Conservation (phyloP, 2,329 filamentous ascomycete genomes). For the Phialemonium atrogriseum region DNA sequence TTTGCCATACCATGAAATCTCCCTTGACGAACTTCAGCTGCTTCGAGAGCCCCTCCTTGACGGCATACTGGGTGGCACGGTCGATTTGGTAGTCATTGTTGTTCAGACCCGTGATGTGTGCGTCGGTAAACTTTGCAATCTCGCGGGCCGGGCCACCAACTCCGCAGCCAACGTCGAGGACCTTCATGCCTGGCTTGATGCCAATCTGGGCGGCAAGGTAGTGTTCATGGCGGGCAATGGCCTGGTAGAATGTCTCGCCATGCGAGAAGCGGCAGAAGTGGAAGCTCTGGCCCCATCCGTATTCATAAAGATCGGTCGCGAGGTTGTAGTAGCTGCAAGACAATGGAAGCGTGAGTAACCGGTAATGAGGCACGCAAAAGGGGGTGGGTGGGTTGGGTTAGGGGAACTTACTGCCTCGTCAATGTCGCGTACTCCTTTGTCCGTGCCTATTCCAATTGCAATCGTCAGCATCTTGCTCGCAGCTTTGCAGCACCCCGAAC, state of each 20-base stretch:
- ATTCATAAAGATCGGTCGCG: slow-evolving; percentile 93
- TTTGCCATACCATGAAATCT: slow-evolving; percentile 82
- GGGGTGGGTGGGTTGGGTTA: no score
- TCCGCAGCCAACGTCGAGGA: slow-evolving; percentile 94
- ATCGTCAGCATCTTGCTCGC: no score
- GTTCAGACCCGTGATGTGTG: slow-evolving; percentile 86
- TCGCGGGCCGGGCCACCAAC: slow-evolving; percentile 91
- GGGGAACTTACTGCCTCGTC: slow-evolving; percentile 71
- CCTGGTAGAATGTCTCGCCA: slow-evolving; percentile 81
- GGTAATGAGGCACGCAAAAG: no score
- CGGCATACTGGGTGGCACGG: slow-evolving; percentile 77
- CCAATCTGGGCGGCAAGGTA: slow-evolving; percentile 88
- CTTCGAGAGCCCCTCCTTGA: slow-evolving; percentile 69
- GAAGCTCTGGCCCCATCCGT: slow-evolving; percentile 93
- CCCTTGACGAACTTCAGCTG: slow-evolving; percentile 87
- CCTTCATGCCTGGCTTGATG: slow-evolving; percentile 77
- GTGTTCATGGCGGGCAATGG: slow-evolving; percentile 94
- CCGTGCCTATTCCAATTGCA: slow-evolving; percentile 48
- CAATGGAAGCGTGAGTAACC: no score
- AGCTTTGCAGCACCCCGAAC: no score
- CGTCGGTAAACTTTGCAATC: slow-evolving; percentile 91
- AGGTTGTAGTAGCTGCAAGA: slow-evolving; percentile 80
- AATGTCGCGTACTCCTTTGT: slow-evolving; percentile 86
- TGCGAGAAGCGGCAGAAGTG: slow-evolving; percentile 93
- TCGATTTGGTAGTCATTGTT: slow-evolving; percentile 99